Base-by-base conservation (phyloP, 1,139 yeast species). In the Nakaseomyces uthaithaninus region DNA sequence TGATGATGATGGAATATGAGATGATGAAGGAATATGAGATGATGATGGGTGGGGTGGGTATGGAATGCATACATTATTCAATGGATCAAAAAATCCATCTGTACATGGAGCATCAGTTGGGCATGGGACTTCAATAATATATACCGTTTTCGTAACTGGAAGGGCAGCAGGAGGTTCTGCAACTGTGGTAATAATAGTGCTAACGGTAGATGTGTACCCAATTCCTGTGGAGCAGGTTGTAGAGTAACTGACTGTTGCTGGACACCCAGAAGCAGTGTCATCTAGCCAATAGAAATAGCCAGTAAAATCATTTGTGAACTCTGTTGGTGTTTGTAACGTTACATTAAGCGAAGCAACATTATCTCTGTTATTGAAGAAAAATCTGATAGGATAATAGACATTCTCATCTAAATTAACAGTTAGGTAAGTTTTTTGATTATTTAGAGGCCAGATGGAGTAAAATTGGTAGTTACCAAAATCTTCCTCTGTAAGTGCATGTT, bases 401-500 rank as follows among this genome's bases (percentile, higher is more conserved):
- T 28, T 16, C 22, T 17, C 23, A 9, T 28, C 33, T 7, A 28
- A 18, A 14, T 16, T 8, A 8, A 28, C 33, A 17, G 23, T 28
- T 11, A 28, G 22, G 23, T 16, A 17, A 10, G 20, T 28, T 11
- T 28, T 28, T 17, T 28, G 23, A 14, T 18, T 17, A 14, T 28
- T 28, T 15, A 28, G 11, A 6, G 23, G 23, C 33, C 33, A 28
- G 20, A 28, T 16, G 14, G 23, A 17, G 16, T 17, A 28, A 11
- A 18, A 16, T 28, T 28, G 33, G 11, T 28, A 28, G 14, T 28
- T 28, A 19, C 33, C 33, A 14, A 28, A 28, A 28, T 28, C 23
- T 10, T 28, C 33, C 11, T 16, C 33, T 11, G 23, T 28, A n/a
- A 16, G 11, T 4, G 11, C 33, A 10, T 28, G 33, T 28, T 18